Percentiles rank a stretch among this genome's conserved stretches.
phyloP scores from a whole-genome alignment of 306 rosid genomes.

The Pachyrhizus erosus region DNA sequence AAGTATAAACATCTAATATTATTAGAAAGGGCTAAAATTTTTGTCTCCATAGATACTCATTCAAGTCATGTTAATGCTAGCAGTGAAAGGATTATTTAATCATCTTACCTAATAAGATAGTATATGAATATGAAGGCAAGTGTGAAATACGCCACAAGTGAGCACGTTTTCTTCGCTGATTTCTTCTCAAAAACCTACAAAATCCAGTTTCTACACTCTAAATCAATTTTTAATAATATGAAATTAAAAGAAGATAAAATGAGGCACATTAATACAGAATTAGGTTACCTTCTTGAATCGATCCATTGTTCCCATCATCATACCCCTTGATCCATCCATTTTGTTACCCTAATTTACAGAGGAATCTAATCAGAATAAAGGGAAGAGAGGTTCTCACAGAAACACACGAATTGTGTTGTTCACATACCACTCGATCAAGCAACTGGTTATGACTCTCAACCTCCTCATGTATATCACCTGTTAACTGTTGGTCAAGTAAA shows the following conservation, averaged over 20 bases:
- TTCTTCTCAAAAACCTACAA: conserved; percentile 90
- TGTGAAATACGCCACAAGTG: conserved; percentile 72
- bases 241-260: conserved; percentile 23
- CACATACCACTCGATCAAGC: conserved; percentile 85
- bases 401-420: not conserved
- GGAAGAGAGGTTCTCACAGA: not conserved
- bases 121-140: conserved; percentile 67
- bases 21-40: not conserved
- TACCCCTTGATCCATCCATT: conserved; percentile 95
- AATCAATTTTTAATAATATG: conserved; percentile 37
- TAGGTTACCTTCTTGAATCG: conserved; percentile 82
- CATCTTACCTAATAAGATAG: conserved; percentile 77
- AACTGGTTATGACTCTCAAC: conserved; percentile 86
- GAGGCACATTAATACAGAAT: conserved; percentile 12
- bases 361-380: conserved; percentile 38
- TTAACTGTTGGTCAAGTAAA: conserved; percentile 65
- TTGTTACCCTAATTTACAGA: conserved; percentile 67
- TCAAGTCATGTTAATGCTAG: conserved; percentile 17
- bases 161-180: conserved; percentile 72
- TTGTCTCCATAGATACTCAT: not conserved
- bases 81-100: conserved; percentile 12
- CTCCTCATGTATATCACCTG: conserved; percentile 95
- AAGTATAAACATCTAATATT: conserved; percentile 2
- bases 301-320: conserved; percentile 95
- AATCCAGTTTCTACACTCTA: conserved; percentile 38